A percentile compares a stretch with the other conserved stretches of the same genome.
These are phyloP conservation scores for Nakazawaea wickerhamii DNA, from an alignment of 805 yeast species.

Conservation along the genomic window DNA sequence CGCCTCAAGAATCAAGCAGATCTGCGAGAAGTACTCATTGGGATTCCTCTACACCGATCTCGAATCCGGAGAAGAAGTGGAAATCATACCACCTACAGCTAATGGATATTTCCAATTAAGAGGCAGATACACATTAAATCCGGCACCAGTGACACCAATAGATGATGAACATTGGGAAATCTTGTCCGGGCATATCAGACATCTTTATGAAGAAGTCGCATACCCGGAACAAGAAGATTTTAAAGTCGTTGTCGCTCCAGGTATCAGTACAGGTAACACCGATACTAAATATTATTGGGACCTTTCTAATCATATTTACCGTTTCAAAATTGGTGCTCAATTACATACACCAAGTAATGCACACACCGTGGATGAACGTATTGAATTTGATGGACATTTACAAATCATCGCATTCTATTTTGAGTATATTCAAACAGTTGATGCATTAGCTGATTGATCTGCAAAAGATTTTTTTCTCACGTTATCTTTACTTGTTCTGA, in stretches of 20 bases:
- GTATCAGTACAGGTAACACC: slow-evolving; percentile 60
- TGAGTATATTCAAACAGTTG: slow-evolving; percentile 42
- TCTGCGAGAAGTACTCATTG: slow-evolving; percentile 43
- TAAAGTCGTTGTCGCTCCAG: slow-evolving; percentile 45
- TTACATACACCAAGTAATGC: slow-evolving; percentile 31
- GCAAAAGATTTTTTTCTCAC: not conserved
- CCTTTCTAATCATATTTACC: slow-evolving; percentile 51
- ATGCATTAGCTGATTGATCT: slow-evolving; percentile 17
- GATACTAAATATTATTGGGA: slow-evolving; percentile 61
- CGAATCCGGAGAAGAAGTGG: slow-evolving; percentile 22
- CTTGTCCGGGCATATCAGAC: slow-evolving; percentile 49
- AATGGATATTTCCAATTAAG: slow-evolving; percentile 39
- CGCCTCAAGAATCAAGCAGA: slow-evolving; percentile 28
- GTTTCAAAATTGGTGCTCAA: slow-evolving; percentile 45
- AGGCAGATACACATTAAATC: slow-evolving; percentile 24
- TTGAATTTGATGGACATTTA: slow-evolving; percentile 50
- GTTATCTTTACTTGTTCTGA: not conserved
- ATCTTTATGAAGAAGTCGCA: slow-evolving; percentile 49
- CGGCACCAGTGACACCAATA: slow-evolving; percentile 36
- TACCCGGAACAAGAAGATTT: slow-evolving; percentile 22
- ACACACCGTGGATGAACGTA: slow-evolving; percentile 64
- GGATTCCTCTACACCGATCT: slow-evolving; percentile 32
- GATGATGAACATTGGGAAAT: slow-evolving; percentile 33
- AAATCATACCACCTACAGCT: slow-evolving; percentile 22
- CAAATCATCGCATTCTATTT: slow-evolving; percentile 52